phyloP scores from a whole-genome alignment of 208 protist genomes.

The Naegleria lovaniensis region DNA sequence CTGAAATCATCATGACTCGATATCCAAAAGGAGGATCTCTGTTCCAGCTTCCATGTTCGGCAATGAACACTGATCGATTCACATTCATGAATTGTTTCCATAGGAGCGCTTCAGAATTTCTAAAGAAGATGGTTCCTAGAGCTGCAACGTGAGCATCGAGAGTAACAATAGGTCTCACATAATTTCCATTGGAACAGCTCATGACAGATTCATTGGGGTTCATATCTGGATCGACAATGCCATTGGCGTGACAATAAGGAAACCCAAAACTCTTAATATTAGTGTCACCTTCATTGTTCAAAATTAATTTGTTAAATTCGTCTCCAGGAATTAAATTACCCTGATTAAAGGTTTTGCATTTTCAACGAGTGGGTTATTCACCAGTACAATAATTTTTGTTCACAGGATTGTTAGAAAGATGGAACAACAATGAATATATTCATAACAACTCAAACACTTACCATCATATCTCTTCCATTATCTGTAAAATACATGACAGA shows the following conservation, averaged over 20 bases:
- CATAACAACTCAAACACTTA: too few relatives aligned
- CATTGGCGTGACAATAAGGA: neutral
- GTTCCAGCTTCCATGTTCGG: constrained; percentile 19
- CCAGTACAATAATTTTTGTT: too few relatives aligned
- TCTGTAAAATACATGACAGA: neutral
- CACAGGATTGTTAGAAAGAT: too few relatives aligned
- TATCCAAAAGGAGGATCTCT: neutral
- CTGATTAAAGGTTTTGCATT: too few relatives aligned
- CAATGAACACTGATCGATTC: neutral
- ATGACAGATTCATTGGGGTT: neutral
- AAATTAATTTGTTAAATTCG: neutral
- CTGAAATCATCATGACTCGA: neutral
- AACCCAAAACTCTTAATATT: neutral
- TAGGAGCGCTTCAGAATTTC: too few relatives aligned
- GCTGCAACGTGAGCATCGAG: neutral
- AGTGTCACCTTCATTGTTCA: neutral
- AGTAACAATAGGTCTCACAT: neutral
- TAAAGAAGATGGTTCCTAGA: neutral
- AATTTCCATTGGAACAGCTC: neutral
- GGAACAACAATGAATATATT: too few relatives aligned
- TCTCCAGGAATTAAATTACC: neutral
- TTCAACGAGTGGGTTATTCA: too few relatives aligned
- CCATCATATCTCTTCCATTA: neutral
- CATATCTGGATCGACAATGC: neutral
- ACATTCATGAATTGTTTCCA: neutral